Percentiles rank a stretch among this genome's conserved stretches.
Evolutionary conservation across 2,329 filamentous ascomycete genomes (phyloP).

Genomic region (Chaetomium strumarium): DNA sequence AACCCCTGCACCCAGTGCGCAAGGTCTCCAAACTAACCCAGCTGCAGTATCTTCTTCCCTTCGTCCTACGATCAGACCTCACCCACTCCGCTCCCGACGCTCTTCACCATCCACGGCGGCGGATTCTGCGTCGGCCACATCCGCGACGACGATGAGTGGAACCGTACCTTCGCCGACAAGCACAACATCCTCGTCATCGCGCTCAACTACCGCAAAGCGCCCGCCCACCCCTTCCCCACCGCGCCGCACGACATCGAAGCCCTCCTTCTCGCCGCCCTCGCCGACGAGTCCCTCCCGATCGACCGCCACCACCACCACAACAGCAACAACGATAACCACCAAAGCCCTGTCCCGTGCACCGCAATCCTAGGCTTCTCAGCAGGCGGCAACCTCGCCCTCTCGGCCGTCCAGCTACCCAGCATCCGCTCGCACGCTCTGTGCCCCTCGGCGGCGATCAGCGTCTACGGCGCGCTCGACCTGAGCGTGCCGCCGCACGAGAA

Average conservation of each 20-base stretch:
- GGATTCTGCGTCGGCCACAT: slow-evolving; percentile 42
- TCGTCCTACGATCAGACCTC: slow-evolving; percentile 29
- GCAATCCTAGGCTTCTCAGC: slow-evolving; percentile 47
- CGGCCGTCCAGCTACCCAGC: slow-evolving; percentile 35
- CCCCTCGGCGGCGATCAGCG: slow-evolving; percentile 33
- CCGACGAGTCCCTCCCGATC: slow-evolving; percentile 41
- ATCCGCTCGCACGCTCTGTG: slow-evolving; percentile 26
- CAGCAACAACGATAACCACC: too few relatives aligned
- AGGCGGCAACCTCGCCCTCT: slow-evolving; percentile 44
- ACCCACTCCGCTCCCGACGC: slow-evolving; percentile 32
- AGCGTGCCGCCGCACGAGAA: slow-evolving; percentile 30
- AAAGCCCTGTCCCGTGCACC: too few relatives aligned
- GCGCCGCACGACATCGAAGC: slow-evolving; percentile 42
- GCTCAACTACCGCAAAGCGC: slow-evolving; percentile 46
- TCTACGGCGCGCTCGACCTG: slow-evolving; percentile 42
- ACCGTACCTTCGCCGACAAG: slow-evolving; percentile 36
- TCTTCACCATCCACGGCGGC: slow-evolving; percentile 48
- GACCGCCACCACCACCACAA: slow-evolving; percentile 31
- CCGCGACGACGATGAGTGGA: slow-evolving; percentile 43
- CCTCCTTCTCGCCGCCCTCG: slow-evolving; percentile 37
- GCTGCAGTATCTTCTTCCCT: slow-evolving; percentile 37
- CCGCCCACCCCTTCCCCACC: slow-evolving; percentile 40
- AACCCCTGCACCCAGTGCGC: not conserved
- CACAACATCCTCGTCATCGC: slow-evolving; percentile 40
- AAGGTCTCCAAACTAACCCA: not conserved